Conservation (phyloP, 2,329 filamentous ascomycete species). For the Sporothrix humicola region DNA sequence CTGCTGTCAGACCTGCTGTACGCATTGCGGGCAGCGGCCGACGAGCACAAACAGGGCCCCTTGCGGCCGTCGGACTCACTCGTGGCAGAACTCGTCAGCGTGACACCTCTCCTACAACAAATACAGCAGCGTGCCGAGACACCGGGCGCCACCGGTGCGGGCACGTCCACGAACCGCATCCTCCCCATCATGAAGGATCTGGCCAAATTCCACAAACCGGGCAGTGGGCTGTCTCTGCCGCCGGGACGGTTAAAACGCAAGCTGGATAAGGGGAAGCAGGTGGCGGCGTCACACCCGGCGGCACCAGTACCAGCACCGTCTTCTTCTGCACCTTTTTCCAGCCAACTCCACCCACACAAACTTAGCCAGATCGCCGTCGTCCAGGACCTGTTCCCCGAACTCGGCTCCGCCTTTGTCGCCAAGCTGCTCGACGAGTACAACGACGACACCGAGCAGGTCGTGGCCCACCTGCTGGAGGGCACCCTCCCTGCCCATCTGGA, state of each 20-base stretch:
- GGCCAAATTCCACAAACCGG: constrained; percentile 63
- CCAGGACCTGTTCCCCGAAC: constrained; percentile 90
- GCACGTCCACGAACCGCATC: constrained; percentile 57
- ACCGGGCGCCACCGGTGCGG: constrained; percentile 40
- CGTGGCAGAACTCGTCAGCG: constrained; percentile 80
- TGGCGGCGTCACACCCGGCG: constrained; percentile 40
- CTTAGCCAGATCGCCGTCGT: constrained; percentile 87
- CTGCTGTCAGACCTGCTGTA: constrained; percentile 84
- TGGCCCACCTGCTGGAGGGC: constrained; percentile 80
- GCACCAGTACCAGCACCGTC: neutral
- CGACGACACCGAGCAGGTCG: constrained; percentile 77
- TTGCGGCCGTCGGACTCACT: constrained; percentile 70
- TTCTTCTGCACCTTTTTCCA: neutral
- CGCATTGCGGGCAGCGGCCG: constrained; percentile 73
- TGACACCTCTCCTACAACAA: constrained; percentile 74
- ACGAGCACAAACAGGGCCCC: constrained; percentile 63
- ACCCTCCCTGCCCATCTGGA: constrained; percentile 73
- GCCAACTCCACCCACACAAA: constrained; percentile 74
- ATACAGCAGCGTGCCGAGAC: constrained; percentile 61
- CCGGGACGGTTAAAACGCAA: constrained; percentile 60
- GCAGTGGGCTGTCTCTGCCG: constrained; percentile 52
- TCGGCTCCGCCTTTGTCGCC: constrained; percentile 82
- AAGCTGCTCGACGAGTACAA: constrained; percentile 79
- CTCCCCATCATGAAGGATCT: constrained; percentile 67
- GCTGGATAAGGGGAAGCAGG: constrained; percentile 69